Percentiles rank a stretch among this genome's conserved stretches.
These are phyloP conservation scores for Metarhizium guizhouense DNA, from an alignment of 2,329 filamentous ascomycete genomes.

Conservation along the genomic window DNA sequence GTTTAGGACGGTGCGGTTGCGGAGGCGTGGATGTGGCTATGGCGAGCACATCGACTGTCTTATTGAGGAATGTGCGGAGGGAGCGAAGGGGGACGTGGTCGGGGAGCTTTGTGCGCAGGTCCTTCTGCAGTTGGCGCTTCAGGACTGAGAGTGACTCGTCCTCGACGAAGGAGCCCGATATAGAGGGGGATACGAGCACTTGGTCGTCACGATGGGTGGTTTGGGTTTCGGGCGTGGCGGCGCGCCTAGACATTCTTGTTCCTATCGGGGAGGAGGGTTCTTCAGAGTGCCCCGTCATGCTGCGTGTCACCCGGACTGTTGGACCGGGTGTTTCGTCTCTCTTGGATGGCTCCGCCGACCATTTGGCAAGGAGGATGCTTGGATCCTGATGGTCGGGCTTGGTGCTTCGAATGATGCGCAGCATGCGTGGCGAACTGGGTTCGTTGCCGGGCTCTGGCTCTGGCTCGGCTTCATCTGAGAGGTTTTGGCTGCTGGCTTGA, in stretches of 20 bases:
- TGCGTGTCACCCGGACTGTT: slow-evolving; percentile 13
- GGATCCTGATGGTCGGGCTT: slow-evolving; percentile 15
- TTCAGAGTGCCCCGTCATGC: slow-evolving; percentile 12
- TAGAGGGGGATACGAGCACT: slow-evolving; percentile 18
- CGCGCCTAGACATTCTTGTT: slow-evolving; percentile 3
- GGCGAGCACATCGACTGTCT: slow-evolving; percentile 44
- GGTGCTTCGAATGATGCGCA: slow-evolving; percentile 20
- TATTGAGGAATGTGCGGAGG: slow-evolving; percentile 39
- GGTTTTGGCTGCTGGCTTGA: slow-evolving; percentile 2
- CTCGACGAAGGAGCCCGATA: slow-evolving; percentile 14
- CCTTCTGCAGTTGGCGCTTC: slow-evolving; percentile 37
- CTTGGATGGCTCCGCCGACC: slow-evolving; percentile 5
- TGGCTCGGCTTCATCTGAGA: not conserved
- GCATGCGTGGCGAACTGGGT: not conserved
- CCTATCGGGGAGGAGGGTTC: not conserved
- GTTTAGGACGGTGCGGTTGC: slow-evolving; percentile 44
- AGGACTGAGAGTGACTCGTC: slow-evolving; percentile 24
- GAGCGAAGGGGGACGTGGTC: slow-evolving; percentile 44
- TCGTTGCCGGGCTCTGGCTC: not conserved
- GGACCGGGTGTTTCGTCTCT: not conserved
- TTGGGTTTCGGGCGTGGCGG: slow-evolving; percentile 1
- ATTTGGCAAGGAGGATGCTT: slow-evolving; percentile 16
- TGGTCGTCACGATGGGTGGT: slow-evolving; percentile 6
- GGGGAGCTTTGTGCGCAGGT: slow-evolving; percentile 38
- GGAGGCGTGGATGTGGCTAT: slow-evolving; percentile 43